Conservation (phyloP, 176 grass and related monocot species). For the Eragrostis curvula region DNA sequence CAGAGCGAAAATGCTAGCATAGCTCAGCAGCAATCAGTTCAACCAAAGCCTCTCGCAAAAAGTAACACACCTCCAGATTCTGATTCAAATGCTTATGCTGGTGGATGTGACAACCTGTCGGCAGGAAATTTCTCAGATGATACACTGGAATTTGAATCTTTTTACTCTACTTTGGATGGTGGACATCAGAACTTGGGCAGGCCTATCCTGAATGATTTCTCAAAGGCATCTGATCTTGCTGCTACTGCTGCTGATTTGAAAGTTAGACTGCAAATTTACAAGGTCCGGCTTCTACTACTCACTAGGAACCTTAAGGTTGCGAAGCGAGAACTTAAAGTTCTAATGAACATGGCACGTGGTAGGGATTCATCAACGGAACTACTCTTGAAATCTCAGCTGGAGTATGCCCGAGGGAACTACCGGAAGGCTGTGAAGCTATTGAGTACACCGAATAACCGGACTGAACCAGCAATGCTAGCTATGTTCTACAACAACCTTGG, state of each 20-base stretch:
- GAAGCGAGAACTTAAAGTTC: conserved; percentile 94
- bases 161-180: conserved; percentile 72
- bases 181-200: conserved; percentile 59
- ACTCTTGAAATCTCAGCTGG: conserved; percentile 91
- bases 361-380: conserved; percentile 91
- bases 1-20: conserved; percentile 72
- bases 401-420: conserved; percentile 89
- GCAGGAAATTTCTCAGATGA: conserved; percentile 73
- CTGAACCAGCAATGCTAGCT: conserved; percentile 68
- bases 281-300: conserved; percentile 80
- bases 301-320: conserved; percentile 90
- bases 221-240: conserved; percentile 74
- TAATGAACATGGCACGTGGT: conserved; percentile 97
- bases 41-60: conserved; percentile 55
- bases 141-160: conserved; percentile 76
- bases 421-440: conserved; percentile 93
- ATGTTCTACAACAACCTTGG: conserved; percentile 95
- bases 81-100: conserved; percentile 57
- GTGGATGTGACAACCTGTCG: conserved; percentile 63
- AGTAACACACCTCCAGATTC: conserved; percentile 56
- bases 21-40: conserved; percentile 62
- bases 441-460: conserved; percentile 74
- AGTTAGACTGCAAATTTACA: conserved; percentile 88
- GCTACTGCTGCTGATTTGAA: conserved; percentile 80
- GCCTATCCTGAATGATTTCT: conserved; percentile 62